phyloP scores from a whole-genome alignment of 1,284 basidiomycete species.

The Papiliotrema nemorosa region DNA sequence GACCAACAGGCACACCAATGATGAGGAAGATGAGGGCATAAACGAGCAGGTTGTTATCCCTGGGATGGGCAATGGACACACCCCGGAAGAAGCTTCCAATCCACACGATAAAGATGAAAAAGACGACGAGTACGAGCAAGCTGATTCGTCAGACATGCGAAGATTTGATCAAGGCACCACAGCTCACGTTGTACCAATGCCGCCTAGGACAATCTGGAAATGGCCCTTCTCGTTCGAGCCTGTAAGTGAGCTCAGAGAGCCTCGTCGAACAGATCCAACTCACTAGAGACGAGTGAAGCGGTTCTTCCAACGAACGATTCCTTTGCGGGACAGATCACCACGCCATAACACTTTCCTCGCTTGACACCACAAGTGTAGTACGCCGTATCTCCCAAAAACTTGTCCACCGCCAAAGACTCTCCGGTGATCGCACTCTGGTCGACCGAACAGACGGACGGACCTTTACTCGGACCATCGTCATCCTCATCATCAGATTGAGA shows the following conservation, averaged over 20 bases:
- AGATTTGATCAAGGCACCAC: no score
- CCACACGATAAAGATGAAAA: conserved; percentile 54
- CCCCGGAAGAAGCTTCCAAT: conserved; percentile 55
- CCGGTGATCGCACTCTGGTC: conserved; percentile 58
- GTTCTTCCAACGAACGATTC: conserved; percentile 53
- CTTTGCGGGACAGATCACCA: conserved; percentile 54
- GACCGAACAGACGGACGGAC: conserved; percentile 54
- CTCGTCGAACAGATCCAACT: conserved; percentile 2
- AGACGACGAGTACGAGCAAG: conserved; percentile 55
- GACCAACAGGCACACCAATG: conserved; percentile 59
- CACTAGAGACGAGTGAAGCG: conserved; percentile 27
- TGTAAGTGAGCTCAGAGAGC: conserved; percentile 3
- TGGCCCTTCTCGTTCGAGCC: conserved; percentile 52
- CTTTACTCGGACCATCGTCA: conserved; percentile 50
- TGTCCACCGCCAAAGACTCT: conserved; percentile 58
- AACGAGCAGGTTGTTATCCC: conserved; percentile 55
- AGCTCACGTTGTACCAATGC: conserved; percentile 52
- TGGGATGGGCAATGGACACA: conserved; percentile 52
- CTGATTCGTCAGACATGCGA: conserved; percentile 10
- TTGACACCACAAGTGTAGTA: conserved; percentile 53
- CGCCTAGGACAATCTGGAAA: conserved; percentile 55
- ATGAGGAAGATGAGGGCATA: conserved; percentile 48
- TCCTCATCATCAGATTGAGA: conserved; percentile 38
- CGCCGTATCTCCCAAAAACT: conserved; percentile 55
- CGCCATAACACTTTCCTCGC: conserved; percentile 55